phyloP scores from a whole-genome alignment of 2,329 filamentous ascomycete genomes.

The Scytalidium lignicola region DNA sequence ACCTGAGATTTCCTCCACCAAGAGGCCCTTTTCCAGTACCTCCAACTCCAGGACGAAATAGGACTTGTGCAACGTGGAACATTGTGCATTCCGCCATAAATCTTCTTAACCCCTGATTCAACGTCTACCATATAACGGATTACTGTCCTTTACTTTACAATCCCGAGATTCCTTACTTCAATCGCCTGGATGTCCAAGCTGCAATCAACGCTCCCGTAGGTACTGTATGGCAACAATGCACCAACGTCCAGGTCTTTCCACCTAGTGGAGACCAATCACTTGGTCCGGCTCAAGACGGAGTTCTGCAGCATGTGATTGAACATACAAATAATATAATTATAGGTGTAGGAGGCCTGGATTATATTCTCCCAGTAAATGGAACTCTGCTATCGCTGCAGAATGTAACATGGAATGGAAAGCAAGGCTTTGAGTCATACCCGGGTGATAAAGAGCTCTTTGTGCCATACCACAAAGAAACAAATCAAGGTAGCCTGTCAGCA shows the following conservation, averaged over 20 bases:
- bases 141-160: slow-evolving; percentile 38
- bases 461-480: not conserved
- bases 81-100: slow-evolving; percentile 32
- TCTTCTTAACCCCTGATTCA: slow-evolving; percentile 43
- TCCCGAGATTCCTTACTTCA: slow-evolving; percentile 41
- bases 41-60: slow-evolving; percentile 17
- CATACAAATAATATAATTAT: slow-evolving; percentile 46
- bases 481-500: slow-evolving; percentile 5
- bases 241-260: slow-evolving; percentile 35
- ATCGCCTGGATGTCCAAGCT: slow-evolving; percentile 44
- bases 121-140: slow-evolving; percentile 41
- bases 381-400: slow-evolving; percentile 48
- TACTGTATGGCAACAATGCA: slow-evolving; percentile 38
- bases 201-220: slow-evolving; percentile 41
- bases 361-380: slow-evolving; percentile 43
- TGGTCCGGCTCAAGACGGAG: slow-evolving; percentile 19
- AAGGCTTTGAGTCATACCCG: slow-evolving; percentile 40
- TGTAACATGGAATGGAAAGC: slow-evolving; percentile 45
- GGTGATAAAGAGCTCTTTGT: slow-evolving; percentile 11
- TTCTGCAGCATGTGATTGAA: slow-evolving; percentile 44
- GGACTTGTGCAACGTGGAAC: slow-evolving; percentile 34
- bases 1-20: slow-evolving; percentile 37
- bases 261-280: slow-evolving; percentile 14
- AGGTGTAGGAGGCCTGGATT: slow-evolving; percentile 42
- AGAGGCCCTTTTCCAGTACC: slow-evolving; percentile 27